phyloP scores from a whole-genome alignment of 208 protist genomes.

The Wallacemonas rigidus region DNA sequence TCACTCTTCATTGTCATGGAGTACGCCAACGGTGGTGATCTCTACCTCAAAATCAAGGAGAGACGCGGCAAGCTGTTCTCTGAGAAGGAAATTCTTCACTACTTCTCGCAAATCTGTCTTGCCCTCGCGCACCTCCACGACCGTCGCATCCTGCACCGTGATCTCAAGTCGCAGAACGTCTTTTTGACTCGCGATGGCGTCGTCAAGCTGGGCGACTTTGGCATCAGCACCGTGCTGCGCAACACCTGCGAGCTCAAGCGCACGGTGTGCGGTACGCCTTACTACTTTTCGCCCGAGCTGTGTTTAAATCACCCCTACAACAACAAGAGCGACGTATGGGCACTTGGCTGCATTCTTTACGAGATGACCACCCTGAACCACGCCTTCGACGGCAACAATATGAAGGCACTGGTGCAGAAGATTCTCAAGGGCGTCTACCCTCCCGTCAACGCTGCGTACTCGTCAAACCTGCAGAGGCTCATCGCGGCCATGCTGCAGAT shows the following conservation, averaged over 20 bases:
- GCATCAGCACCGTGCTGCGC: constrained; percentile 90
- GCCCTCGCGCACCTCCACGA: constrained; percentile 88
- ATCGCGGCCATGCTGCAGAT: constrained; percentile 88
- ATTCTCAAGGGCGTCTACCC: constrained; percentile 88
- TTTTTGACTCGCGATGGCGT: constrained; percentile 86
- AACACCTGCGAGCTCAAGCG: constrained; percentile 90
- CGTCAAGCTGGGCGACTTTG: constrained; percentile 93
- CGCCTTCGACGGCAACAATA: constrained; percentile 89
- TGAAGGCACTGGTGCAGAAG: constrained; percentile 90
- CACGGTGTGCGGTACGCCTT: constrained; percentile 95
- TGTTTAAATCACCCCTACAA: constrained; percentile 95
- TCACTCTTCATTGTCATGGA: constrained; percentile 94
- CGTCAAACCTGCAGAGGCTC: constrained; percentile 65
- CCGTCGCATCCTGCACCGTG: constrained; percentile 84
- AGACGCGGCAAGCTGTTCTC: constrained; percentile 66
- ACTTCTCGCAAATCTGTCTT: constrained; percentile 85
- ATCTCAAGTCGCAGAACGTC: constrained; percentile 92
- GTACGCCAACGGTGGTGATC: constrained; percentile 89
- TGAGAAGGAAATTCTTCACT: constrained; percentile 83
- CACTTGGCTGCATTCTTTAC: constrained; percentile 90
- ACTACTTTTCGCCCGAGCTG: constrained; percentile 96
- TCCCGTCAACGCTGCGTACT: constrained; percentile 80
- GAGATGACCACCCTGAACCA: constrained; percentile 90
- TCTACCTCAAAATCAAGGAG: constrained; percentile 86
- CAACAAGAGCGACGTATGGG: constrained; percentile 94